A percentile compares a stretch with the other conserved stretches of the same genome.
phyloP scores from a whole-genome alignment of 2,329 filamentous ascomycete genomes.

The Epichloe brachyelytri region DNA sequence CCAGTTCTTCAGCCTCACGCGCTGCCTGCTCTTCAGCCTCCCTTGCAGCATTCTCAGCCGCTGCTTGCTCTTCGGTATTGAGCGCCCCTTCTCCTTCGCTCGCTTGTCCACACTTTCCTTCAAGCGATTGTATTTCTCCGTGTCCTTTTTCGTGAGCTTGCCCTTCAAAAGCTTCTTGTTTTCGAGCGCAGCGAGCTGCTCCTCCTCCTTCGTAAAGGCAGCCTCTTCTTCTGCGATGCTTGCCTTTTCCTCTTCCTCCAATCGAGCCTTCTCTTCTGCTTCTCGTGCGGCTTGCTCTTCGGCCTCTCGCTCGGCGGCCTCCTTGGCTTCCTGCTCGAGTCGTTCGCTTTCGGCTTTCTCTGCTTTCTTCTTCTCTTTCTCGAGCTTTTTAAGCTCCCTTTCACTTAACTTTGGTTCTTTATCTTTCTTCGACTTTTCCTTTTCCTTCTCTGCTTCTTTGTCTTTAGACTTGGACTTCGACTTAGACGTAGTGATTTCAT shows the following conservation, averaged over 20 bases:
- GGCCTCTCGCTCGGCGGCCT: constrained; percentile 15
- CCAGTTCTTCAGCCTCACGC: constrained; percentile 9
- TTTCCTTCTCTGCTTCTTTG: constrained; percentile 18
- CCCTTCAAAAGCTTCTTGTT: constrained; percentile 37
- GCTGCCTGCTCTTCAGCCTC: constrained; percentile 13
- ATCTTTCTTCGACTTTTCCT: constrained; percentile 22
- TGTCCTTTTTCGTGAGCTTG: constrained; percentile 30
- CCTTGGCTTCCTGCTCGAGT: constrained; percentile 13
- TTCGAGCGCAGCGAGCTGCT: constrained; percentile 27
- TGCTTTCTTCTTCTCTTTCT: constrained; percentile 32
- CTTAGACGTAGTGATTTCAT: constrained; percentile 18
- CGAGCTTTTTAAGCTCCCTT: constrained; percentile 38
- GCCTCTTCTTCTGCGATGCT: constrained; percentile 13
- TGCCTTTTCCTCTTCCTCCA: constrained; percentile 14
- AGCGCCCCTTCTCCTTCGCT: constrained; percentile 17
- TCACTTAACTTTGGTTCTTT: constrained; percentile 32
- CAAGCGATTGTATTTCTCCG: constrained; percentile 29
- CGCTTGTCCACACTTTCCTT: constrained; percentile 22
- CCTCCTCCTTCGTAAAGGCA: constrained; percentile 18
- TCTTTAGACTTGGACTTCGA: constrained; percentile 29
- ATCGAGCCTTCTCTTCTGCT: constrained; percentile 18
- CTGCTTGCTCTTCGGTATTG: constrained; percentile 17
- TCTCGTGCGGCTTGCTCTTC: constrained; percentile 19
- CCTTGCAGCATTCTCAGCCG: constrained; percentile 26
- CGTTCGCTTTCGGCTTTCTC: constrained; percentile 28